Evolutionary conservation across 1,139 yeast genomes (phyloP).

Genomic region (Scheffersomyces insectosa): DNA sequence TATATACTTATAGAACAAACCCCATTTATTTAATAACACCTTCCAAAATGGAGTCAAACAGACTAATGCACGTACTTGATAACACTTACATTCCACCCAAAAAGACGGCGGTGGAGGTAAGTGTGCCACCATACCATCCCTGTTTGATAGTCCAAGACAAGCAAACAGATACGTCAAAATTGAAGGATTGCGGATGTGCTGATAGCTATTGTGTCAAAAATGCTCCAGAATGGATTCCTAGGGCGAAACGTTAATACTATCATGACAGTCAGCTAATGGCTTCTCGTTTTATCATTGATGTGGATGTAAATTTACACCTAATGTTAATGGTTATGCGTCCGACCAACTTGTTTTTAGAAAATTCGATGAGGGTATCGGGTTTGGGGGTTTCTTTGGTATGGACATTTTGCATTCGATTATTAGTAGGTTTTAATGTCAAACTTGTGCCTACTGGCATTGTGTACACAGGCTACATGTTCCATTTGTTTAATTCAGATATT

Average conservation of each 20-base stretch:
- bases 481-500: too few species aligned
- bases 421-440: too few species aligned
- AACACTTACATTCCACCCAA: slow-evolving; percentile 38
- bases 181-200: slow-evolving; percentile 47
- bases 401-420: too few species aligned
- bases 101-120: slow-evolving; percentile 9
- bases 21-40: background rate
- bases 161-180: slow-evolving; percentile 39
- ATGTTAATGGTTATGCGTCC: background rate
- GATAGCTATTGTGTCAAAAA: slow-evolving; percentile 45
- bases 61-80: slow-evolving; percentile 26
- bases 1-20: too few species aligned
- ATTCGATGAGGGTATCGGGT: background rate
- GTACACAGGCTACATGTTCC: too few species aligned
- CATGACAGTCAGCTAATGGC: too few species aligned
- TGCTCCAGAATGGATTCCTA: slow-evolving; percentile 46
- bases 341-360: background rate
- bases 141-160: slow-evolving; percentile 47
- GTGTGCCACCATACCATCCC: slow-evolving; percentile 44
- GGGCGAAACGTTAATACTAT: slow-evolving; percentile 12
- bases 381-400: too few species aligned
- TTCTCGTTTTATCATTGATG: too few species aligned
- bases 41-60: slow-evolving; percentile 30
- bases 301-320: background rate
- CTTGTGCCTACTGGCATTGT: too few species aligned